Evolutionary conservation across 208 protist species (phyloP).

Genomic region (Trypanosoma rangeli): DNA sequence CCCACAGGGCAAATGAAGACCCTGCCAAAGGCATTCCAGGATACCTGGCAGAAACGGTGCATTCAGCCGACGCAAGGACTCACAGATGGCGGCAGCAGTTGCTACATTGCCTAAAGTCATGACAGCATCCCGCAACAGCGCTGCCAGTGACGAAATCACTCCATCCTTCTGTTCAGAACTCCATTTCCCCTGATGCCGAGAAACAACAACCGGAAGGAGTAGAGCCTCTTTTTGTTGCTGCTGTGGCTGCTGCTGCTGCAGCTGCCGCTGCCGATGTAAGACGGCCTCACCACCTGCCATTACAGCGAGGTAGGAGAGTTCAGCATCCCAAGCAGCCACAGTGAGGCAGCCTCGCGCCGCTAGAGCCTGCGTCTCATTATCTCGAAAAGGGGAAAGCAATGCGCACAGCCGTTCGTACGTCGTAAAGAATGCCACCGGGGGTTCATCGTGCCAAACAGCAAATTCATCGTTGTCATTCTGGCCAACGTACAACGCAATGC

Average conservation of each 20-base stretch:
- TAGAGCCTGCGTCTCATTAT: background rate
- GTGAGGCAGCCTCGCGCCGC: background rate
- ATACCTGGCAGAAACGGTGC: conserved; percentile 3
- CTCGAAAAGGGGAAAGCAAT: conserved; percentile 32
- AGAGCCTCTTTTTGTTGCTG: background rate
- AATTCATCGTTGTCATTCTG: conserved; percentile 44
- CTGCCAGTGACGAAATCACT: conserved; percentile 12
- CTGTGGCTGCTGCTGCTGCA: no score
- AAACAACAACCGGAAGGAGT: conserved; percentile 18
- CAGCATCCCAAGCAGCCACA: conserved; percentile 19
- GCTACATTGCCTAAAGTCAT: background rate
- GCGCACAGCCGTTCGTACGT: conserved; percentile 63
- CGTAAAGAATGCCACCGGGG: conserved; percentile 50
- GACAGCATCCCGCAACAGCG: background rate
- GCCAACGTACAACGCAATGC: conserved; percentile 34
- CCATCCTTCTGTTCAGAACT: background rate
- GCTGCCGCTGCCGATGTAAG: background rate
- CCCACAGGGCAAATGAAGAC: conserved; percentile 14
- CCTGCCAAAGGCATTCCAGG: conserved; percentile 21
- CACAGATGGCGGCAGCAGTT: conserved; percentile 14
- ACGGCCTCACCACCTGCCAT: background rate
- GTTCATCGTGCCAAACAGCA: conserved; percentile 43
- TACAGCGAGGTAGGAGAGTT: conserved; percentile 13
- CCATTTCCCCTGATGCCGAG: conserved; percentile 17
- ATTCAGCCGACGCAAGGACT: conserved; percentile 13